Evolutionary conservation across 73 alveolate genomes (phyloP).

Genomic region (Breviolum minutum): DNA sequence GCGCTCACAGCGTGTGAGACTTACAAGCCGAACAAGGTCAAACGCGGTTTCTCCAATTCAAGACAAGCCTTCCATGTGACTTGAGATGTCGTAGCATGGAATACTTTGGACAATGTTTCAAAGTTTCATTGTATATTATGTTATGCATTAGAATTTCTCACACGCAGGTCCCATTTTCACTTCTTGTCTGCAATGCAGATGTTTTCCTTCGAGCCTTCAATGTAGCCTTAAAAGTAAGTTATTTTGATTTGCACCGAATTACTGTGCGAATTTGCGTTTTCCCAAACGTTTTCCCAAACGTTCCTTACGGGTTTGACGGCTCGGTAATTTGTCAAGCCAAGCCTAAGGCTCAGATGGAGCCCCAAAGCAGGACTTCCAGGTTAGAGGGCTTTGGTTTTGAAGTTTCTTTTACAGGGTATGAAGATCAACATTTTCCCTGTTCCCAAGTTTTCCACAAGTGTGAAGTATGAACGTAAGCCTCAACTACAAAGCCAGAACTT

Average conservation of each 20-base stretch:
- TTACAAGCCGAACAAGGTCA: too few species aligned
- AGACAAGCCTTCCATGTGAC: background rate
- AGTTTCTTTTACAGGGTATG: background rate
- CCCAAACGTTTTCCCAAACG: background rate
- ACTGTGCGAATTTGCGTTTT: background rate
- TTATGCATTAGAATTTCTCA: too few species aligned
- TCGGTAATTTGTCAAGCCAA: background rate
- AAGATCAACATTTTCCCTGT: too few species aligned
- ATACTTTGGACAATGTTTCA: too few species aligned
- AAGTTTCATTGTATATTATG: too few species aligned
- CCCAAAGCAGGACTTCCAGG: conserved; percentile 74
- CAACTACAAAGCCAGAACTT: background rate
- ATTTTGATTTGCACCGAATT: background rate
- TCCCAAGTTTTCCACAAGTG: too few species aligned
- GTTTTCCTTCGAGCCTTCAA: background rate
- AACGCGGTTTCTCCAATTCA: too few species aligned
- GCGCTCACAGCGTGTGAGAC: background rate
- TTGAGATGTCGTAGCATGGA: background rate
- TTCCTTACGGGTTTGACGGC: background rate
- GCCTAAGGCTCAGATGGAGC: conserved; percentile 17
- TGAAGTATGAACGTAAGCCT: too few species aligned
- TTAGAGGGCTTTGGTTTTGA: background rate
- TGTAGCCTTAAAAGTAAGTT: background rate
- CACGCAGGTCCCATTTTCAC: too few species aligned
- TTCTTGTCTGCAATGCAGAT: too few species aligned